Evolutionary conservation across 768 basidiomycete genomes (phyloP).

Genomic region (Lentinula detonsa): DNA sequence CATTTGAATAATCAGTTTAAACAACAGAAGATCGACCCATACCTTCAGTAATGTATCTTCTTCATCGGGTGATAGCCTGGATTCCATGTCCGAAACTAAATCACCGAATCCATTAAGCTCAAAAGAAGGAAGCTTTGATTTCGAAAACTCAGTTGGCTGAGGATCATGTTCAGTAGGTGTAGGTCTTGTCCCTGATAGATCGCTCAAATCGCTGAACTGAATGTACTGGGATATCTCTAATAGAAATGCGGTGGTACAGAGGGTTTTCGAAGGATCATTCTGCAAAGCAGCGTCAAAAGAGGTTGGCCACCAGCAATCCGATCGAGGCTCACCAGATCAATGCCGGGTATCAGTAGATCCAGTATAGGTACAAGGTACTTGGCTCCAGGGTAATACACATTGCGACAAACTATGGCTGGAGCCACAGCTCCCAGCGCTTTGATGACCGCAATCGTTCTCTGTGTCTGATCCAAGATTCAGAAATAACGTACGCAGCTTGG

Average conservation of each 20-base stretch:
- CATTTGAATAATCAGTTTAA: background rate
- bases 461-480: conserved; percentile 44
- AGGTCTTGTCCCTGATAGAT: conserved; percentile 22
- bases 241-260: conserved; percentile 72
- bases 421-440: conserved; percentile 80
- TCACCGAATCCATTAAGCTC: conserved; percentile 31
- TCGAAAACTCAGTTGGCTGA: conserved; percentile 20
- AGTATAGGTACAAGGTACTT: conserved; percentile 78
- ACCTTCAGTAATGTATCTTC: conserved; percentile 67
- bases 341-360: conserved; percentile 77
- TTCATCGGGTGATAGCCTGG: conserved; percentile 46
- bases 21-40: background rate
- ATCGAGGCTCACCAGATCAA: conserved; percentile 61
- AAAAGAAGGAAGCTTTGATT: conserved; percentile 26
- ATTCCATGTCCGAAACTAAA: conserved; percentile 30
- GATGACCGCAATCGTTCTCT: conserved; percentile 80
- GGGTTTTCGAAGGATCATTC: conserved; percentile 78
- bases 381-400: conserved; percentile 76
- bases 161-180: conserved; percentile 24
- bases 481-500: background rate
- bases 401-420: conserved; percentile 72
- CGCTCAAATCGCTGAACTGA: conserved; percentile 61
- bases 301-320: background rate
- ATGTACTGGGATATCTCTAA: conserved; percentile 71
- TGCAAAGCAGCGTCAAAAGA: conserved; percentile 18